Conservation (phyloP, 306 rosid genomes). For the Glycine tomentella region DNA sequence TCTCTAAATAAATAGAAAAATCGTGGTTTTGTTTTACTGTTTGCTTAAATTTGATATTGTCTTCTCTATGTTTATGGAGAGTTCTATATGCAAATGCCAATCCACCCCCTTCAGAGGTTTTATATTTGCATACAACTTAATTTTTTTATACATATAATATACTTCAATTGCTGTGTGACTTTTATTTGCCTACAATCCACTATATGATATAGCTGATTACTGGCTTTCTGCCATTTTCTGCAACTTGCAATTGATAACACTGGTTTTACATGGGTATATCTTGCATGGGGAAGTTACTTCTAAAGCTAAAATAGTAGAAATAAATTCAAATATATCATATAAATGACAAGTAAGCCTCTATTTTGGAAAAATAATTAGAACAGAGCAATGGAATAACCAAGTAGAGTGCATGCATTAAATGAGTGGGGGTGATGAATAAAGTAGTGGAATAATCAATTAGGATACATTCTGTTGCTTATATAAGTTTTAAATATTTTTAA, state of each 20-base stretch:
- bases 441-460: not conserved
- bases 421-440: not conserved
- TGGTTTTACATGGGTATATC: conserved; percentile 4
- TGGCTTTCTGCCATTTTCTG: not conserved
- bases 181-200: not conserved
- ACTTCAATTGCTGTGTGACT: not conserved
- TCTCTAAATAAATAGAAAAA: not conserved
- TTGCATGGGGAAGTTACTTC: not conserved
- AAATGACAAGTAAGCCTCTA: not conserved
- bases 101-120: not conserved
- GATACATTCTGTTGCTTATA: not conserved
- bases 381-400: not conserved
- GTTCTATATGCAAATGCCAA: not conserved
- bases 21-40: not conserved
- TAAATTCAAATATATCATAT: not conserved
- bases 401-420: not conserved
- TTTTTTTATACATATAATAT: not conserved
- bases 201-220: not conserved
- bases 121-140: not conserved
- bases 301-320: not conserved
- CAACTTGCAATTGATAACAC: not conserved
- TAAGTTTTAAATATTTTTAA: not conserved
- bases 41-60: not conserved
- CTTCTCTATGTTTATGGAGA: not conserved
- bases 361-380: not conserved